Percentiles rank a stretch among this genome's conserved stretches.
These are phyloP conservation scores for Heterotrichella gracilis DNA, from an alignment of 352 stramenopile species.

Conservation along the genomic window DNA sequence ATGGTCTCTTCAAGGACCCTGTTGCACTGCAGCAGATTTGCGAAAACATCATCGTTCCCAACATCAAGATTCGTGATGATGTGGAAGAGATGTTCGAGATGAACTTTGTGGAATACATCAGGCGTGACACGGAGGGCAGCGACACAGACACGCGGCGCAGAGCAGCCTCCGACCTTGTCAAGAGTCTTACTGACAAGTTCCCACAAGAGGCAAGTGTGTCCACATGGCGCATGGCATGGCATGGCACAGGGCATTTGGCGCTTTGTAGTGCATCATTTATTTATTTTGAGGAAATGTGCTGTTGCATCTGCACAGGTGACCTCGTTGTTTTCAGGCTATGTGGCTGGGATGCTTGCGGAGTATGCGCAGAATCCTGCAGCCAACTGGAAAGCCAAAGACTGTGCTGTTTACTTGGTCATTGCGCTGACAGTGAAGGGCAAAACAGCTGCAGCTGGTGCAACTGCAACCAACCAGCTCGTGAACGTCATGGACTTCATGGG, in stretches of 20 bases:
- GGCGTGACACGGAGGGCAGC: constrained; percentile 77
- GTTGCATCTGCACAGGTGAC: too few species aligned
- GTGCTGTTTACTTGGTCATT: too few species aligned
- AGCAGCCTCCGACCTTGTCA: constrained; percentile 62
- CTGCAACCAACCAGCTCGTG: too few species aligned
- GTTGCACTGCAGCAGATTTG: constrained; percentile 46
- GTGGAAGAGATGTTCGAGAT: constrained; percentile 91
- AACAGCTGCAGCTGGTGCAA: too few species aligned
- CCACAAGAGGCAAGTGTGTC: constrained; percentile 47
- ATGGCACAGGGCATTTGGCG: background rate
- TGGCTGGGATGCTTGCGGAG: constrained; percentile 21
- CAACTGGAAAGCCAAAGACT: constrained; percentile 22
- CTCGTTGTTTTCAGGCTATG: background rate
- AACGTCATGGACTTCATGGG: too few species aligned
- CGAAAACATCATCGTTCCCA: constrained; percentile 74
- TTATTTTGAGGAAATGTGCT: background rate
- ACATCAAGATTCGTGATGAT: constrained; percentile 63
- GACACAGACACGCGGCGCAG: constrained; percentile 74
- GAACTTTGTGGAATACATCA: constrained; percentile 84
- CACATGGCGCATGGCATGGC: constrained; percentile 52
- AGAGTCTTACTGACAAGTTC: constrained; percentile 65
- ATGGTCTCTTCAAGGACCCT: constrained; percentile 35
- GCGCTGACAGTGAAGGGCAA: too few species aligned
- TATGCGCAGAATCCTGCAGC: constrained; percentile 14
- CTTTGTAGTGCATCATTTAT: constrained; percentile 12